These are phyloP conservation scores for Murraya paniculata DNA, from an alignment of 345 rosid genomes.

Conservation along the genomic window DNA sequence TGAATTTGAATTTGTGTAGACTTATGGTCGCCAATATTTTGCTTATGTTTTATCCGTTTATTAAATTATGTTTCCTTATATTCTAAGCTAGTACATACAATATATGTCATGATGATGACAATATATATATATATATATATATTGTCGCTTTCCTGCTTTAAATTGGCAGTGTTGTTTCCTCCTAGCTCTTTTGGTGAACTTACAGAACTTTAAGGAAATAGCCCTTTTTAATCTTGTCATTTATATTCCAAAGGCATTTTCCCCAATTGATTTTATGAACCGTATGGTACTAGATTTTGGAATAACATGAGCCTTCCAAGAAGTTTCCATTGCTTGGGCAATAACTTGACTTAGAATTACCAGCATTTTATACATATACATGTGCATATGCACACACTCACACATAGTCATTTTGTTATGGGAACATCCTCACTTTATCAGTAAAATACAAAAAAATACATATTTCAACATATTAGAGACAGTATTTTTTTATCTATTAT, in stretches of 20 bases:
- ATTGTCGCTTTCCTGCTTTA: not conserved
- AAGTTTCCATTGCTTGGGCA: not conserved
- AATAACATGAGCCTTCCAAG: constrained; percentile 9
- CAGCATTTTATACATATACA: too few relatives aligned
- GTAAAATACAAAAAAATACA: too few relatives aligned
- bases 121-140: not conserved
- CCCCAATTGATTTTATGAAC: not conserved
- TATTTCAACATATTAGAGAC: too few relatives aligned
- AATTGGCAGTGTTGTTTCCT: not conserved
- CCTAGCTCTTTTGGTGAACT: not conserved
- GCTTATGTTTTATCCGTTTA: not conserved
- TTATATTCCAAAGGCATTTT: not conserved
- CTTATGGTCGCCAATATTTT: not conserved
- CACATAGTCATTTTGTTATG: too few relatives aligned
- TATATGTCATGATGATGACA: not conserved
- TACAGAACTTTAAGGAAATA: constrained; percentile 1
- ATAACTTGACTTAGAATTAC: too few relatives aligned
- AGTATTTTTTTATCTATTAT: too few relatives aligned
- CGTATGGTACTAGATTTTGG: not conserved
- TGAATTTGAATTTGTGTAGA: not conserved
- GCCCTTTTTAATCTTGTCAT: constrained; percentile 2
- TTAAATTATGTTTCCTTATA: not conserved
- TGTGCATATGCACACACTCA: too few relatives aligned
- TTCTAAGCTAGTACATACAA: not conserved
- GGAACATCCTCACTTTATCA: too few relatives aligned